These are phyloP conservation scores for Dipteronia dyeriana DNA, from an alignment of 345 rosid genomes.

Conservation along the genomic window DNA sequence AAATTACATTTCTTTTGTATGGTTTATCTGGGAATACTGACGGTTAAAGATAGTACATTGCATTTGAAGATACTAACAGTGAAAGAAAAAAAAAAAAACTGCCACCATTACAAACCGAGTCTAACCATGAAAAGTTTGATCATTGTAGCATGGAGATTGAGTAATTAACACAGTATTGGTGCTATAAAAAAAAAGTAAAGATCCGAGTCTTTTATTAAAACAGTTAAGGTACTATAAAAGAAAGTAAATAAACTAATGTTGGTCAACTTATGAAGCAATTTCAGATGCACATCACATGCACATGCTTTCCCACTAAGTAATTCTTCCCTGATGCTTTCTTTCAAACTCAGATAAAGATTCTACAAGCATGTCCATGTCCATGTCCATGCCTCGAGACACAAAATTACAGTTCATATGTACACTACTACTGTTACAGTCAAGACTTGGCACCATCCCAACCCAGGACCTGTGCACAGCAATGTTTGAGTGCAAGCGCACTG, in stretches of 20 bases:
- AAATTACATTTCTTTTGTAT: too few species aligned
- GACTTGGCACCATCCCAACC: background rate
- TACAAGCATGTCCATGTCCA: background rate
- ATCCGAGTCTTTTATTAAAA: too few species aligned
- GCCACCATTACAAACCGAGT: too few species aligned
- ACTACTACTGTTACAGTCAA: constrained; percentile 16
- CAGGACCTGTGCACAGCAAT: background rate
- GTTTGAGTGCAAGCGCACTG: background rate
- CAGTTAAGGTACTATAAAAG: background rate
- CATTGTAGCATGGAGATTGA: too few species aligned
- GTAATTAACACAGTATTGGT: too few species aligned
- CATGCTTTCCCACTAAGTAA: background rate
- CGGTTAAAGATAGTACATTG: too few species aligned
- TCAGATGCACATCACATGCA: background rate
- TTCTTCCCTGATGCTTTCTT: background rate
- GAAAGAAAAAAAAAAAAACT: too few species aligned
- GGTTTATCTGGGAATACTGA: too few species aligned
- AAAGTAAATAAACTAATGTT: background rate
- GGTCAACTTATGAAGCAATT: background rate
- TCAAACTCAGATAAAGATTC: constrained; percentile 1
- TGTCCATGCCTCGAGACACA: background rate
- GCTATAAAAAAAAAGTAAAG: too few species aligned
- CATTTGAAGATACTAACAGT: too few species aligned
- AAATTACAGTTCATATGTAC: constrained; percentile 28
- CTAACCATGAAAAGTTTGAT: too few species aligned